Evolutionary conservation across 805 yeast species (phyloP).

Genomic region (Candida ovalis): DNA sequence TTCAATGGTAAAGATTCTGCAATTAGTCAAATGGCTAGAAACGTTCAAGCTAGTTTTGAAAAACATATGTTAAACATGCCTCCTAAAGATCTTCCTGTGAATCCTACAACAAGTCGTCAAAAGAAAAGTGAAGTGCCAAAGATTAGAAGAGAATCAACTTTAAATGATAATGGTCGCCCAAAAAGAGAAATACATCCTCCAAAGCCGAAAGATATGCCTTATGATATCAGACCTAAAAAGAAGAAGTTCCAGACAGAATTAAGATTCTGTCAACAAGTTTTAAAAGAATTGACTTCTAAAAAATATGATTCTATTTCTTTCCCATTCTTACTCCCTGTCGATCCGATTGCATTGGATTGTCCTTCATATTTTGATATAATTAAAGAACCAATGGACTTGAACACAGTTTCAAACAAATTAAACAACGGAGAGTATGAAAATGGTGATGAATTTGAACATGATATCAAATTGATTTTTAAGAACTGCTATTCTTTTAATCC

Average conservation of each 20-base stretch:
- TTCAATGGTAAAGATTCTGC: conserved; percentile 84
- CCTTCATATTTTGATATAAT: conserved; percentile 86
- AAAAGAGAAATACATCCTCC: conserved; percentile 97
- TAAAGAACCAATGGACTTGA: conserved; percentile 92
- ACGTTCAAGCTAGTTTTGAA: conserved; percentile 86
- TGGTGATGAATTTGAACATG: conserved; percentile 83
- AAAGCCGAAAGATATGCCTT: conserved; percentile 87
- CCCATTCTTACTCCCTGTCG: conserved; percentile 93
- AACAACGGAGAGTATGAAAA: conserved; percentile 84
- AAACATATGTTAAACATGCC: conserved; percentile 94
- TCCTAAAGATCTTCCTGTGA: conserved; percentile 42
- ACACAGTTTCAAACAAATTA: conserved; percentile 76
- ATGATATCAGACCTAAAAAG: conserved; percentile 85
- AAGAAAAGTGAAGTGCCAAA: conserved; percentile 48
- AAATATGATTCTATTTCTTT: conserved; percentile 81
- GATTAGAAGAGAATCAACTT: conserved; percentile 67
- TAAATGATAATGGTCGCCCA: conserved; percentile 70
- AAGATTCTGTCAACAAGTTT: conserved; percentile 74
- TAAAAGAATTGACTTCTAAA: conserved; percentile 79
- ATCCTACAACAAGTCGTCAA: conserved; percentile 20
- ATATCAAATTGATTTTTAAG: conserved; percentile 75
- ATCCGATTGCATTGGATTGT: conserved; percentile 87
- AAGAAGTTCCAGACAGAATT: conserved; percentile 89
- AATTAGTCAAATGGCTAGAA: conserved; percentile 88
- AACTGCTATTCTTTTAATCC: conserved; percentile 94